A percentile compares a stretch with the other conserved stretches of the same genome.
phyloP scores from a whole-genome alignment of 345 rosid species.

The Populus simonii region DNA sequence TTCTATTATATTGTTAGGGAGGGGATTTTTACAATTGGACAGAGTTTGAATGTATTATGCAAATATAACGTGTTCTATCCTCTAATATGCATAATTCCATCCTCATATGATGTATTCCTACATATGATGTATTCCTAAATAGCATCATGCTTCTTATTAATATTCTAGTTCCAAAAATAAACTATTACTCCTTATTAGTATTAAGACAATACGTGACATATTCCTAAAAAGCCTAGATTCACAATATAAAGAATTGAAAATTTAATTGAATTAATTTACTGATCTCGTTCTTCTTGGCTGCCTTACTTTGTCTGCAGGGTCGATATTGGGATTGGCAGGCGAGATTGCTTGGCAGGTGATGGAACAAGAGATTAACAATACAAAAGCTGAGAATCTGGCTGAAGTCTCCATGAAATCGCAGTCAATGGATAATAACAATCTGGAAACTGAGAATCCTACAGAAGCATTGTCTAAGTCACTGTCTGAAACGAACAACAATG shows the following conservation, averaged over 20 bases:
- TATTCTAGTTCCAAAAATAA: not conserved
- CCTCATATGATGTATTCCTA: too few species aligned
- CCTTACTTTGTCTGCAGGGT: not conserved
- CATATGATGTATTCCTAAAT: too few species aligned
- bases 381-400: slow-evolving; percentile 2
- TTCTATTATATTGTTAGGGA: too few species aligned
- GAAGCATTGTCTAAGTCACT: slow-evolving; percentile 3
- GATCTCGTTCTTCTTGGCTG: not conserved
- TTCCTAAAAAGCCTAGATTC: not conserved
- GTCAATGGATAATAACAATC: not conserved
- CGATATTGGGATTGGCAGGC: not conserved
- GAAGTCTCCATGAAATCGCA: not conserved
- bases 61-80: too few species aligned
- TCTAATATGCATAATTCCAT: too few species aligned
- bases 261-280: not conserved
- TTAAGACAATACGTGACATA: not conserved
- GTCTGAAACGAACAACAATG: slow-evolving; percentile 2
- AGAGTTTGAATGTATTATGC: too few species aligned
- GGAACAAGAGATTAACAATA: slow-evolving; percentile 34
- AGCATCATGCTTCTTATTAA: not conserved
- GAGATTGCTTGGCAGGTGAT: slow-evolving; percentile 15
- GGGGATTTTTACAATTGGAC: too few species aligned
- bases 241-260: not conserved
- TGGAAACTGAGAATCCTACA: not conserved
- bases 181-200: not conserved